These are phyloP conservation scores for Citrus sinensis DNA, from an alignment of 345 rosid genomes.

Conservation along the genomic window DNA sequence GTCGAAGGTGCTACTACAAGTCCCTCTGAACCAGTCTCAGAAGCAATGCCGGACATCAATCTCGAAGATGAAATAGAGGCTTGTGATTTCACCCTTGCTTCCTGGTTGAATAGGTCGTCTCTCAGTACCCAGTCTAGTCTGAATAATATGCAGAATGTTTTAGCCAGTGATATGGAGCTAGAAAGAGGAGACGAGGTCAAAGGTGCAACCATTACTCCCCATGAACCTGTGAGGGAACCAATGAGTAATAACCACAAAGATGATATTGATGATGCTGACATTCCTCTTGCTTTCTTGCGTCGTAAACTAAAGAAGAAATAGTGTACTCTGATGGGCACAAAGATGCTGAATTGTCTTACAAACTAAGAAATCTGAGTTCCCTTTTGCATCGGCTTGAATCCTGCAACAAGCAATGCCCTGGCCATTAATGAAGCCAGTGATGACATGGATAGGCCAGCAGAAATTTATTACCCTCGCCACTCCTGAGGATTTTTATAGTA, in stretches of 20 bases:
- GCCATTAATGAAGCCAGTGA: neutral
- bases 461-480: neutral
- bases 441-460: neutral
- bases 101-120: neutral
- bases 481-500: neutral
- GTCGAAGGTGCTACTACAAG: neutral
- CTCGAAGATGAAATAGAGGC: neutral
- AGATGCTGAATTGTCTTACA: neutral
- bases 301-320: neutral
- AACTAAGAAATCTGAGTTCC: neutral
- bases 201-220: neutral
- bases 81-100: constrained; percentile 11
- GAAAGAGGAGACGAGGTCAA: neutral
- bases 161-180: neutral
- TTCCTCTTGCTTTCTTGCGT: constrained; percentile 10
- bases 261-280: constrained; percentile 6
- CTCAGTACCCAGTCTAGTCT: neutral
- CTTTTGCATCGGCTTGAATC: neutral
- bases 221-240: neutral
- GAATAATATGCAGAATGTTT: neutral
- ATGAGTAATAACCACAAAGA: neutral
- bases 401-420: too few species aligned
- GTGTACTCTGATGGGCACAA: neutral
- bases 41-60: neutral
- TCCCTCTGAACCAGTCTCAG: neutral